Evolutionary conservation across 345 rosid genomes (phyloP).

Genomic region (Sisymbrium altissimum): DNA sequence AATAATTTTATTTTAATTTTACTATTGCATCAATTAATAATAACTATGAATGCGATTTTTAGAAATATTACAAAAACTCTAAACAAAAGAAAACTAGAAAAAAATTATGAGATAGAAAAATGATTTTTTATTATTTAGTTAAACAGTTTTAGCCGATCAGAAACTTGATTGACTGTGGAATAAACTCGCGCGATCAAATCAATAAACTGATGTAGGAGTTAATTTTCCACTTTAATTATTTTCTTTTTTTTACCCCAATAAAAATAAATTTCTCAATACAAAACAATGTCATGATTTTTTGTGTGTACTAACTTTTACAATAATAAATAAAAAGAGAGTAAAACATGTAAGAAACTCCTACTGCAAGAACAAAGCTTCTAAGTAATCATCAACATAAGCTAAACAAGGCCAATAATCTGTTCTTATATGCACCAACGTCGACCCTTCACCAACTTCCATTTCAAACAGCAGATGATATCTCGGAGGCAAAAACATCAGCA

Average conservation of each 20-base stretch:
- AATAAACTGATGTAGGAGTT: background rate
- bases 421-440: conserved; percentile 86
- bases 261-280: background rate
- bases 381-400: conserved; percentile 89
- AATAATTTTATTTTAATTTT: too few species aligned
- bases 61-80: too few species aligned
- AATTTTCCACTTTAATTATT: background rate
- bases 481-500: conserved; percentile 87
- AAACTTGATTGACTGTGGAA: too few species aligned
- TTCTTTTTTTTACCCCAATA: background rate
- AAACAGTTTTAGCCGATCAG: too few species aligned
- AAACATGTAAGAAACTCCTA: conserved; percentile 33
- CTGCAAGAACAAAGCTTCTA: conserved; percentile 72
- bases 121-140: too few species aligned
- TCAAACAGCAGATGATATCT: conserved; percentile 88
- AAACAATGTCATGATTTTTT: background rate
- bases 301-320: background rate
- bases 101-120: too few species aligned
- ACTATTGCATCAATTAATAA: too few species aligned
- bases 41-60: too few species aligned
- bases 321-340: background rate
- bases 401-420: conserved; percentile 99
- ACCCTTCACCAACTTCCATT: conserved; percentile 80
- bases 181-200: too few species aligned
- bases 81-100: too few species aligned